Evolutionary conservation across 495 filamentous ascomycete species (phyloP).

Genomic region (Parathielavia hyrcaniae): DNA sequence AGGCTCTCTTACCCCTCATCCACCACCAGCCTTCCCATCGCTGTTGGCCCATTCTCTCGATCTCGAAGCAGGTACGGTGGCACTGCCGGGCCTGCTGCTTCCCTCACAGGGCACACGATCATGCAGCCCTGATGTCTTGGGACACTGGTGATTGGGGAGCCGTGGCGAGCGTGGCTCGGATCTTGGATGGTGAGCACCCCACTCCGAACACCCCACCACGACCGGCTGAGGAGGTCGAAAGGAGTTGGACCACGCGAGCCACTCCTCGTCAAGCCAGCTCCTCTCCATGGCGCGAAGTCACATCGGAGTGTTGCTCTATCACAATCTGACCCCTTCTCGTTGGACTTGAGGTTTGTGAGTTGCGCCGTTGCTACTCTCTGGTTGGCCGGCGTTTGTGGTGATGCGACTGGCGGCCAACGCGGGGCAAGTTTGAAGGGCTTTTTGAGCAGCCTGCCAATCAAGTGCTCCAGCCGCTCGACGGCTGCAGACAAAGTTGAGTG

Average conservation of each 20-base stretch:
- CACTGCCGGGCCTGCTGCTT: conserved; percentile 6
- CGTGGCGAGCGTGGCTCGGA: too few species aligned
- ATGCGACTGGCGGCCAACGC: conserved; percentile 5
- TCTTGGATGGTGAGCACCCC: background rate
- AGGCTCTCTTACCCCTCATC: background rate
- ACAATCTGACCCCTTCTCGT: background rate
- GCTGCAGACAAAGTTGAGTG: conserved; percentile 1
- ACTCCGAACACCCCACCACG: background rate
- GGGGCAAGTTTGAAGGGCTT: background rate
- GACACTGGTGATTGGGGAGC: conserved; percentile 6
- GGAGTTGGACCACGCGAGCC: too few species aligned
- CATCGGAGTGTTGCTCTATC: background rate
- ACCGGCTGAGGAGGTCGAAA: background rate
- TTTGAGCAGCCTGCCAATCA: conserved; percentile 2
- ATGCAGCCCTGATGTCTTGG: conserved; percentile 6
- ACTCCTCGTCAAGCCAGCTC: too few species aligned
- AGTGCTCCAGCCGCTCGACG: background rate
- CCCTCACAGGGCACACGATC: conserved; percentile 4
- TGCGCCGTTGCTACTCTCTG: too few species aligned
- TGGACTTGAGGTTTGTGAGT: background rate
- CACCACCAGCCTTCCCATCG: too few species aligned
- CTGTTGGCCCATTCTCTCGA: background rate
- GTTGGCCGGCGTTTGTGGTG: background rate
- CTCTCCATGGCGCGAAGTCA: too few species aligned
- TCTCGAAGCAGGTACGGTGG: conserved; percentile 23